Conservation (phyloP, 73 alveolate genomes). For the Paramecium biaurelia region DNA sequence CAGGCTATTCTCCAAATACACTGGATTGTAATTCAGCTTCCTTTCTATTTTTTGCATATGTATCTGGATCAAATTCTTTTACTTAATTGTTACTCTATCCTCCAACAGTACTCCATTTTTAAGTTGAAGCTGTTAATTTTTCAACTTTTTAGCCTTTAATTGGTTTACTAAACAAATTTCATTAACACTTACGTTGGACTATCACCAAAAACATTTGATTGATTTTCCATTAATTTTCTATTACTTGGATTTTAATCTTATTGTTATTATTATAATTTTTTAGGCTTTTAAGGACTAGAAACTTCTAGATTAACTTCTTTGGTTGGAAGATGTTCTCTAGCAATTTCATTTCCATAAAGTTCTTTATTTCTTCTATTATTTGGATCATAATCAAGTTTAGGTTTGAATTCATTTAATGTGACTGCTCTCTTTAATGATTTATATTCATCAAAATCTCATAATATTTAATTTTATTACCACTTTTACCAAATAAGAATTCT, state of each 20-base stretch:
- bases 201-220: conserved; percentile 23
- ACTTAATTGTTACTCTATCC: not conserved
- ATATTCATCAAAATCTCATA: conserved; percentile 13
- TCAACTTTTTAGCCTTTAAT: not conserved
- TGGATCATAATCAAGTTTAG: conserved; percentile 10
- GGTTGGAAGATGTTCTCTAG: conserved; percentile 36
- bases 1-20: not conserved
- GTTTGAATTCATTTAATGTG: conserved; percentile 2
- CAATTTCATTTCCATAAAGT: conserved; percentile 44
- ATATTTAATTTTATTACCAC: not conserved
- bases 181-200: not conserved
- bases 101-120: conserved; percentile 25
- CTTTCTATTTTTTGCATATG: conserved; percentile 34
- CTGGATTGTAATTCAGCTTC: conserved; percentile 1
- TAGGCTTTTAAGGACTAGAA: not conserved
- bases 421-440: conserved; percentile 30
- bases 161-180: not conserved
- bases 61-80: conserved; percentile 40
- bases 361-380: not conserved
- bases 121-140: conserved; percentile 8
- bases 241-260: not conserved
- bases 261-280: not conserved
- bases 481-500: conserved; percentile 16
- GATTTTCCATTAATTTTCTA: conserved; percentile 2
- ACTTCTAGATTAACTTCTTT: not conserved